Evolutionary conservation across 805 yeast species (phyloP).

Genomic region (Wickerhamomyces mucosus): DNA sequence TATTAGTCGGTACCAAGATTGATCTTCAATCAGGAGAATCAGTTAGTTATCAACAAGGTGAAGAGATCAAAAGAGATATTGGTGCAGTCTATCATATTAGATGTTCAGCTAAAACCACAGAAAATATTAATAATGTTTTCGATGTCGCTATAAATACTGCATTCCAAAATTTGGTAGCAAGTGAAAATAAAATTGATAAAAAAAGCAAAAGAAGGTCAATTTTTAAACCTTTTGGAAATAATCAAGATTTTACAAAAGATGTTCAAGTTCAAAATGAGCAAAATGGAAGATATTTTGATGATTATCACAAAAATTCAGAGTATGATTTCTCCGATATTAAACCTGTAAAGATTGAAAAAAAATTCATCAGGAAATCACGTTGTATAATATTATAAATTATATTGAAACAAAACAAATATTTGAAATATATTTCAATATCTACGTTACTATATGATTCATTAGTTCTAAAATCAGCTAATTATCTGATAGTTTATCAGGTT

Average conservation of each 20-base stretch:
- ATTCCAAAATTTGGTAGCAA: constrained; percentile 7
- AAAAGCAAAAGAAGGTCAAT: constrained; percentile 3
- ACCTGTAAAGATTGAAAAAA: neutral
- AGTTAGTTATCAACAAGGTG: constrained; percentile 30
- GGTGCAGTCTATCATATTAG: constrained; percentile 68
- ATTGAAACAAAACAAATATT: too few relatives aligned
- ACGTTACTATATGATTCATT: too few relatives aligned
- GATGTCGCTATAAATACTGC: constrained; percentile 37
- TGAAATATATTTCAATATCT: too few relatives aligned
- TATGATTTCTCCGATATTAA: constrained; percentile 7
- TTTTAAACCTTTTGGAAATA: constrained; percentile 1
- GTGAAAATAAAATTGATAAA: constrained; percentile 6
- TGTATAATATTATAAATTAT: constrained; percentile 7
- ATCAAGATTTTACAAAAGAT: too few relatives aligned
- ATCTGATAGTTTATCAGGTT: too few relatives aligned
- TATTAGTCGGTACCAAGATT: constrained; percentile 75
- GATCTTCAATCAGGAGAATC: constrained; percentile 42
- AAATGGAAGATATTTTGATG: constrained; percentile 4
- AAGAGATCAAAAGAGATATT: constrained; percentile 42
- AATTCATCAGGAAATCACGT: constrained; percentile 5
- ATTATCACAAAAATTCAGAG: constrained; percentile 11
- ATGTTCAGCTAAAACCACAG: constrained; percentile 68
- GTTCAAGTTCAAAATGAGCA: neutral
- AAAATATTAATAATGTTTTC: constrained; percentile 61
- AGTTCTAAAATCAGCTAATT: too few relatives aligned